A percentile compares a stretch with the other conserved stretches of the same genome.
Conservation (phyloP, 768 basidiomycete genomes). For the Coprinopsis sp. region DNA sequence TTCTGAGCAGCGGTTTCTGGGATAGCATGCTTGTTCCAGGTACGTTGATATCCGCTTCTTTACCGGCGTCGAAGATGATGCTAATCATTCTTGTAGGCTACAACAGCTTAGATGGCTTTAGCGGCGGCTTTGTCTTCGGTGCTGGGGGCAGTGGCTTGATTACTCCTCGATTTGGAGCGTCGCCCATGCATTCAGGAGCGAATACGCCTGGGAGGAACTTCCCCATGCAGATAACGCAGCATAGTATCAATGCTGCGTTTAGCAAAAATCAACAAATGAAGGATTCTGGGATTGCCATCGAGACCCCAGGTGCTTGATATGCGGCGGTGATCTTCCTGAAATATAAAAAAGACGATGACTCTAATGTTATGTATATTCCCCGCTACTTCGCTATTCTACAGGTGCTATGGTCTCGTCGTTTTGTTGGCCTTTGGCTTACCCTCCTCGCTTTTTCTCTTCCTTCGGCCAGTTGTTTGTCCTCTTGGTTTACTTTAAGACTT, state of each 20-base stretch:
- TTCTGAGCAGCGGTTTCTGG: conserved; percentile 79
- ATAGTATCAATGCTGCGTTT: conserved; percentile 45
- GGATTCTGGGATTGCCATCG: conserved; percentile 28
- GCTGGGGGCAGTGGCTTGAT: conserved; percentile 80
- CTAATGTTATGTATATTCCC: conserved; percentile 5
- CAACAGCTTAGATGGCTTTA: conserved; percentile 76
- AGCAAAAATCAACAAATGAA: conserved; percentile 25
- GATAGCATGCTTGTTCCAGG: conserved; percentile 85
- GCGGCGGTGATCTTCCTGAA: conserved; percentile 9
- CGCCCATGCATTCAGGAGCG: conserved; percentile 55
- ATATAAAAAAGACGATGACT: no score
- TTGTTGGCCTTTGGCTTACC: background rate
- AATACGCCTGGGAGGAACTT: conserved; percentile 38
- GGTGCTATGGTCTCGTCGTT: background rate
- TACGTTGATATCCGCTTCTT: conserved; percentile 30
- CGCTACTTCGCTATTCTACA: background rate
- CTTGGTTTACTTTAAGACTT: background rate
- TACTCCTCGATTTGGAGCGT: conserved; percentile 61
- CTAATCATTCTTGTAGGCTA: conserved; percentile 47
- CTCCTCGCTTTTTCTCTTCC: background rate
- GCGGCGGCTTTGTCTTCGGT: conserved; percentile 83
- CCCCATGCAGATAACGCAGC: conserved; percentile 34
- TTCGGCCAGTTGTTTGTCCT: background rate
- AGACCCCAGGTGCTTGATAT: conserved; percentile 11
- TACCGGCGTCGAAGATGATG: background rate